Evolutionary conservation across 2,329 filamentous ascomycete species (phyloP), one percentile per base, ranked within the genome.

Genomic region (Phyllosticta capitalensis): DNA sequence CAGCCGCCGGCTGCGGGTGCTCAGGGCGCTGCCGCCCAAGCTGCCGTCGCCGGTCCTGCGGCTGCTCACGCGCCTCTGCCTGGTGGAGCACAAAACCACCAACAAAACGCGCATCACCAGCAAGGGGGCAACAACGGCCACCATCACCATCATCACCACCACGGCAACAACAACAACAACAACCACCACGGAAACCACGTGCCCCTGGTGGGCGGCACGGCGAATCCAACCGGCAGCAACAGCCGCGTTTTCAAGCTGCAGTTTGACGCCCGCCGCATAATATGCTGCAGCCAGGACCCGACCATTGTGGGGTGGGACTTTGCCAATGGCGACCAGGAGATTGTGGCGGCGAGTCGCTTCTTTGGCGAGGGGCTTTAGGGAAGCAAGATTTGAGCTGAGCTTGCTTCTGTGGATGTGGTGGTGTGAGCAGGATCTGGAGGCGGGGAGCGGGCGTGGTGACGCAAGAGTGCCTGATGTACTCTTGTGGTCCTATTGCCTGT

Each of bases 241-340:
- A 80, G 83, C 10, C 74, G 94, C 22, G 89, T 99, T 2, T 99
- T 97, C 79, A 99, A 99, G 74, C 79, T 97, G 38, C 94, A 99
- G 72, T 99, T 96, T 66, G 94, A 99, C 70, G 89, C 91, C 0
- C 83, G 91, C 21, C 86, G 92, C 66, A 95, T 99, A 65, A 88
- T 99, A 58, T 96, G 92, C 76, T 96, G 92, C 71, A 94, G 89
- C 64, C 92, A 97, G 72, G 90, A 94, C 60, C 86, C 86, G 48
- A 85, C 88, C 17, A 97, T 99, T 68, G 90, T 97, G 0, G 94
- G 92, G 0, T 99, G 94, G 94, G 94, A 99, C 72, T 99, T 97
- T 79, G 94, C 91, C 61, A 90, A 91, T 65, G 87, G 84, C 4
- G 92, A 99, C 64, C 74, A 82, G 59, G 88, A 95, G 65, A 82